A percentile compares a stretch with the other conserved stretches of the same genome.
phyloP scores from a whole-genome alignment of 108 stramenopile genomes.

The Pseudonitzschia pungens region DNA sequence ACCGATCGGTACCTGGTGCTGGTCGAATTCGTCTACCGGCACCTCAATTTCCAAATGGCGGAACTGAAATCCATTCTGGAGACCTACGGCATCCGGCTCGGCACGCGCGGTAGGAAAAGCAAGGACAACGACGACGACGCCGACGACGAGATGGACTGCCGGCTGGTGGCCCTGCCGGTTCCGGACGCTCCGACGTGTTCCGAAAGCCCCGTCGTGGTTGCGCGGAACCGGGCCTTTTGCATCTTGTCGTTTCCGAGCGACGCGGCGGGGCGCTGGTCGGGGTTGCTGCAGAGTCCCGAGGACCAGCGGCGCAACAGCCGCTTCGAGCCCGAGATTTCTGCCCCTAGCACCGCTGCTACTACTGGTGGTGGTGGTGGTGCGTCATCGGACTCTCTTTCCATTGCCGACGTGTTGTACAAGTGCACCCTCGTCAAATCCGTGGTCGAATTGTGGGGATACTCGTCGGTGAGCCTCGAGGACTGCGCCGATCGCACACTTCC shows the following conservation, averaged over 20 bases:
- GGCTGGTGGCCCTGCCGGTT: slow-evolving; percentile 23
- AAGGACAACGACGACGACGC: no score
- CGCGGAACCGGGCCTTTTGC: slow-evolving; percentile 26
- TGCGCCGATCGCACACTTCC: slow-evolving; percentile 45
- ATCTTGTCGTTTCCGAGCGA: slow-evolving; percentile 33
- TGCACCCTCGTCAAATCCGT: slow-evolving; percentile 74
- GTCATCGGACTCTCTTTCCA: background rate
- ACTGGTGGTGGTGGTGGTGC: no score
- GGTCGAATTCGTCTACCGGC: slow-evolving; percentile 76
- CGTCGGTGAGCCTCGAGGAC: slow-evolving; percentile 30
- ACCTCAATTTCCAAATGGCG: slow-evolving; percentile 78
- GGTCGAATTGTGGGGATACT: slow-evolving; percentile 76
- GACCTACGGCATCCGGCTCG: slow-evolving; percentile 61
- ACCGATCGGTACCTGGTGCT: slow-evolving; percentile 56
- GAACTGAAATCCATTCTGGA: slow-evolving; percentile 69
- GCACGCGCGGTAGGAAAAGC: background rate
- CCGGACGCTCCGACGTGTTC: background rate
- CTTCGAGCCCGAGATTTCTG: background rate
- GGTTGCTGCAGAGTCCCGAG: background rate
- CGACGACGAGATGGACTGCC: slow-evolving; percentile 9
- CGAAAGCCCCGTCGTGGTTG: background rate
- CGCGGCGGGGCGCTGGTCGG: slow-evolving; percentile 1
- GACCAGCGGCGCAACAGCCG: slow-evolving; percentile 6
- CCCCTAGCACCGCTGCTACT: no score
- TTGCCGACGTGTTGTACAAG: slow-evolving; percentile 48